Conservation (phyloP, 305 asterid species). For the Nicotiana rustica region DNA sequence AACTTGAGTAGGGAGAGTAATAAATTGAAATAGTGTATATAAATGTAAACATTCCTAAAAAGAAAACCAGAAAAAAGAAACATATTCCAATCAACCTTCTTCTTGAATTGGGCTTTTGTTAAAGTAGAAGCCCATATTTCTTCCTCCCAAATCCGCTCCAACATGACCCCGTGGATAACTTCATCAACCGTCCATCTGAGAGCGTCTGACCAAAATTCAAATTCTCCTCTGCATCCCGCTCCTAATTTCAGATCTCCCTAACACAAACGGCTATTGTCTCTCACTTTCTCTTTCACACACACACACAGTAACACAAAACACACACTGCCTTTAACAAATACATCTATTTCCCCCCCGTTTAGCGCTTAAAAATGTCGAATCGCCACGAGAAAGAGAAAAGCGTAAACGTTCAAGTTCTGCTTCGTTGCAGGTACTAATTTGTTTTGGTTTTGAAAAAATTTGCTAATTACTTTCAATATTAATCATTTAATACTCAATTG, state of each 20-base stretch:
- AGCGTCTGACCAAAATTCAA: constrained; percentile 31
- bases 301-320: constrained; percentile 10
- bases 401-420: constrained; percentile 88
- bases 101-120: neutral
- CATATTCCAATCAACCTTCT: neutral
- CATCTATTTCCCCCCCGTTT: neutral
- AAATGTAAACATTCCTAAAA: too few species aligned
- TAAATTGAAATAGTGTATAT: too few species aligned
- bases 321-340: neutral
- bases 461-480: neutral
- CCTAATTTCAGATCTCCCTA: constrained; percentile 33
- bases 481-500: neutral
- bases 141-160: neutral
- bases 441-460: neutral
- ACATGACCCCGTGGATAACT: constrained; percentile 11
- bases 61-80: too few species aligned
- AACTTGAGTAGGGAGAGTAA: too few species aligned
- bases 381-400: constrained; percentile 84
- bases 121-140: constrained; percentile 14
- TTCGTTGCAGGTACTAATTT: constrained; percentile 82
- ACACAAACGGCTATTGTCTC: constrained; percentile 15
- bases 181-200: constrained; percentile 30
- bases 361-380: constrained; percentile 54
- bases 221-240: constrained; percentile 35
- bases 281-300: constrained; percentile 16